Evolutionary conservation across 1,139 yeast species (phyloP).

Genomic region (Hyphopichia pseudoburtonii): DNA sequence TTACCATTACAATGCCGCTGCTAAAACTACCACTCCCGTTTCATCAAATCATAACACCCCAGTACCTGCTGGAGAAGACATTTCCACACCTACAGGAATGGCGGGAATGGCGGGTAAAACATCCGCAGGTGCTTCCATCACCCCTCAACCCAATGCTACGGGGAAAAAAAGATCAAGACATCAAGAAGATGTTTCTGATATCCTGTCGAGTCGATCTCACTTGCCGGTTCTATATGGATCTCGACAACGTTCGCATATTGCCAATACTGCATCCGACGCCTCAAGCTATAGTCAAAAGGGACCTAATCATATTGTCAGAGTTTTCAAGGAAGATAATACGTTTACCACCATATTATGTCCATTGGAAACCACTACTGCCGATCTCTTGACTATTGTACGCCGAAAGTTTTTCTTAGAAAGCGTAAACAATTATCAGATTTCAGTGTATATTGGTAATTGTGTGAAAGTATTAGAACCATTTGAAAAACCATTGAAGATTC

Average conservation of each 20-base stretch:
- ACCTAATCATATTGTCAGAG: conserved; percentile 58
- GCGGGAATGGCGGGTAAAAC: not conserved
- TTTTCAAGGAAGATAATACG: conserved; percentile 77
- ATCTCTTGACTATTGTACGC: conserved; percentile 65
- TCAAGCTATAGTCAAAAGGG: conserved; percentile 19
- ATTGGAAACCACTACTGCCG: conserved; percentile 73
- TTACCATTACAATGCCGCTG: not conserved
- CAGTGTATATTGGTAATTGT: conserved; percentile 77
- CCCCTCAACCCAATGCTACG: not conserved
- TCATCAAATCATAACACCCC: conserved; percentile 1
- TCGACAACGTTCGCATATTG: conserved; percentile 25
- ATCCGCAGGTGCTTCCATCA: conserved; percentile 1
- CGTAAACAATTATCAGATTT: conserved; percentile 70
- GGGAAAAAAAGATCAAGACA: not conserved
- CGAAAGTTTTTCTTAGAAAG: conserved; percentile 76
- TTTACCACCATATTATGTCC: conserved; percentile 80
- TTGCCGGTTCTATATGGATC: conserved; percentile 42
- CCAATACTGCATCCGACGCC: conserved; percentile 17
- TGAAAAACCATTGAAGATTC: conserved; percentile 78
- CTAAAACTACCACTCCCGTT: not conserved
- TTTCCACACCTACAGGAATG: not conserved
- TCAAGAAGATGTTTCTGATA: conserved; percentile 1
- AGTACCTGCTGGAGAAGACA: not conserved
- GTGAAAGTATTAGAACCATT: conserved; percentile 71
- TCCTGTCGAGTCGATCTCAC: conserved; percentile 7